Evolutionary conservation across 2,329 filamentous ascomycete genomes (phyloP), one percentile per base, ranked within the genome.

Genomic region (Chlorencoelia australis): DNA sequence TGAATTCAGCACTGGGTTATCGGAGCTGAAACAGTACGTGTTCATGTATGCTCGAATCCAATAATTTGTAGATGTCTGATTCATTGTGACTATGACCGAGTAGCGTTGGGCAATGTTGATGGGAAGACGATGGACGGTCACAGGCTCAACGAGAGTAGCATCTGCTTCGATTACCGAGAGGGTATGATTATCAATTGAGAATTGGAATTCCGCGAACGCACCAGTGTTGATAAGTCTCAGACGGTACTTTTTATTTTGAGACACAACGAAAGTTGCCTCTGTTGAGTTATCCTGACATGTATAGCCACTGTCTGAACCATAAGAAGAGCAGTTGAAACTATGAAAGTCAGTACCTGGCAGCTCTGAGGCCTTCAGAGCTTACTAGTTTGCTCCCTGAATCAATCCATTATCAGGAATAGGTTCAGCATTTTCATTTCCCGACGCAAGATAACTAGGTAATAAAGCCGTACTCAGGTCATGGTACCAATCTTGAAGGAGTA

Each of bases 81-180:
- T 83, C 66, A 59, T 77, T 75, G 48, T 74, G 82, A 17, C 71
- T 60, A 14, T 65, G 52, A 17, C 58, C 50, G 0, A 64, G 50
- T 66, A 71, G 28, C 80, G 70, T 58, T 85, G 80, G 0, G 76
- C 80, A 10, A 40, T 41, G 22, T 46, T 35, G 13, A 49, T 42
- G n/a, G 41, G 39, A 26, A 56, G 48, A 10, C 49, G 41, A 31
- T 51, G 50, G 19, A 49, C 45, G 4, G 46, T 42, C 14, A 51
- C 43, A 7, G 51, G 45, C 10, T 42, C 30, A 2, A 44, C 40
- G 9, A 44, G 27, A 6, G 40, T 42, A 5, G 30, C 26, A 14
- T 45, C 43, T 13, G 40, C 40, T 43, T 68, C 66, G 15, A 69
- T 61, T 30, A 68, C 62, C 13, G 50, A 55, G 47, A 69, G 61